These are phyloP conservation scores for Caryopteris hybrid DNA, from an alignment of 305 asterid genomes.

Conservation along the genomic window DNA sequence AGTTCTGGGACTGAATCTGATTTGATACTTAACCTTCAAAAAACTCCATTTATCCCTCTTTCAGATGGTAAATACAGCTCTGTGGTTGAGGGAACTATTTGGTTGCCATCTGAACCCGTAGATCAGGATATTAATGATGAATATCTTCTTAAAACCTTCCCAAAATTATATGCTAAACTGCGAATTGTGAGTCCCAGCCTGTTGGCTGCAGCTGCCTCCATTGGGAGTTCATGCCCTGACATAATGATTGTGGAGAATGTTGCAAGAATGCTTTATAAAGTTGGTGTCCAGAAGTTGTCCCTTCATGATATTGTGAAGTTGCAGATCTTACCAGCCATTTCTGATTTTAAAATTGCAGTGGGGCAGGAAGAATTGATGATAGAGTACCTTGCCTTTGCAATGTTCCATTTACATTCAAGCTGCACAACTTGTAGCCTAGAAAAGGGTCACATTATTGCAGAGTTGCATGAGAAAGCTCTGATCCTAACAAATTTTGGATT, in stretches of 20 bases:
- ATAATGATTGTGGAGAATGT: conserved; percentile 45
- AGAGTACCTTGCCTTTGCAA: conserved; percentile 80
- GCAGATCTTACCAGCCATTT: conserved; percentile 68
- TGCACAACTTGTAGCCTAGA: conserved; percentile 62
- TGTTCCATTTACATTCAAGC: conserved; percentile 81
- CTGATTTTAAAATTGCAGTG: conserved; percentile 33
- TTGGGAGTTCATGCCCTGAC: conserved; percentile 39
- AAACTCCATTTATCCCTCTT: conserved; percentile 79
- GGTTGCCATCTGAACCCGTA: conserved; percentile 63
- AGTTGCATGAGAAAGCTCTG: conserved; percentile 53
- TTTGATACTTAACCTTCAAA: conserved; percentile 45
- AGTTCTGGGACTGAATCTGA: conserved; percentile 42
- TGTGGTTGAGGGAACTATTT: conserved; percentile 61
- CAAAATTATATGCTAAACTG: conserved; percentile 60
- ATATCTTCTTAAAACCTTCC: conserved; percentile 47
- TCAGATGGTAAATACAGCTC: conserved; percentile 76
- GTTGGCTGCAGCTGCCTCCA: conserved; percentile 52
- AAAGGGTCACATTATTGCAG: conserved; percentile 47
- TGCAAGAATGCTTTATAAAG: conserved; percentile 65
- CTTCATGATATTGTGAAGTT: conserved; percentile 74
- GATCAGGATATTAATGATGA: conserved; percentile 45
- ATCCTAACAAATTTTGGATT: conserved; percentile 76
- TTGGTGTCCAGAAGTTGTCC: conserved; percentile 85
- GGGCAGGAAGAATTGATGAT: conserved; percentile 51
- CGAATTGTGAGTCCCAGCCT: conserved; percentile 70